Base-by-base conservation (phyloP, 768 basidiomycete species). In the Mycena indigotica region DNA sequence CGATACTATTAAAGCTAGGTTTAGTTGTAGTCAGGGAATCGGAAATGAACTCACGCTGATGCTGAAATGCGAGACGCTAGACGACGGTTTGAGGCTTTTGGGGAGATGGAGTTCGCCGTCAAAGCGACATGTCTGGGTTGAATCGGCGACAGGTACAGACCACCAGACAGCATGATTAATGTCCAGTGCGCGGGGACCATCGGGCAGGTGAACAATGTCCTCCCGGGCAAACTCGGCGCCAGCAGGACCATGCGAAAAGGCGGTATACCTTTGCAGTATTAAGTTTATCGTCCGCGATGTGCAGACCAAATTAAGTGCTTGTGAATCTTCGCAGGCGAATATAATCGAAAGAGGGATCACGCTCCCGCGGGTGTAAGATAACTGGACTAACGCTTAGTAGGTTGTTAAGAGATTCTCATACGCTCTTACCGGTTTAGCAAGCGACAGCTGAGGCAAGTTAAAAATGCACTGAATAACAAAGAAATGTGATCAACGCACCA, bases 391-490 rank as follows among this genome's bases (percentile, higher is more conserved):
- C 8, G 24, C 44, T 30, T 48, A 55, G 50, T 48, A 26, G 6
- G 5, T 52, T 38, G 40, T 28, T 56, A 4, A 24, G 24, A 24
- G 8, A 16, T 26, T 28, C 19, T 40, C 32, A 54, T 39, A 35
- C n/a, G 24, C 6, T 59, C 67, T 50, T 61, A 77, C 74, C 4
- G 75, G 75, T 48, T 72, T 72, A 3, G 74, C 73, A 41, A 77
- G 62, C 0, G 72, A 75, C 23, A 75, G 60, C 74, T 76, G 40
- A 2, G 24, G 15, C 25, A 41, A 19, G 26, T 44, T 17, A 52
- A 25, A 23, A 29, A 32, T 21, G 2, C 5, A 15, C 19, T 25
- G 28, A 48, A 13, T 12, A 16, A 2, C 17, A 53, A 13, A 28
- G 3, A 24, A 52, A 44, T 1, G n/a, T n/a, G 23, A 28, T 49